phyloP scores from a whole-genome alignment of 805 yeast species.

The Saccharomycopsis schoenii region DNA sequence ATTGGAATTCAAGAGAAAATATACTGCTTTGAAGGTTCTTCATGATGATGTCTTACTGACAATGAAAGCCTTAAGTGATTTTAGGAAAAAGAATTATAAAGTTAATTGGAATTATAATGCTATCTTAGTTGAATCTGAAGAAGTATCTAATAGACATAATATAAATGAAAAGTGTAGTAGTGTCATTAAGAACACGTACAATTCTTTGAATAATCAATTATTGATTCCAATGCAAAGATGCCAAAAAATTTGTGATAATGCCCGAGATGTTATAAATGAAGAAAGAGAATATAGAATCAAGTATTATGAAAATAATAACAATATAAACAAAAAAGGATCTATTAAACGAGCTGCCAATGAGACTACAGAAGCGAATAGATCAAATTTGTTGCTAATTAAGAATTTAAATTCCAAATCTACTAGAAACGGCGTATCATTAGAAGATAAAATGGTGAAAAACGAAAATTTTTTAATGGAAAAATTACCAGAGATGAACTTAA shows the following conservation, averaged over 20 bases:
- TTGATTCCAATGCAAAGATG: conserved; percentile 1
- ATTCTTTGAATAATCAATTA: conserved; percentile 4
- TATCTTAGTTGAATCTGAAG: neutral
- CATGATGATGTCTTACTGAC: neutral
- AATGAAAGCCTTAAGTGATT: neutral
- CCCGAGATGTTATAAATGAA: conserved; percentile 9
- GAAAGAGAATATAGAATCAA: conserved; percentile 12
- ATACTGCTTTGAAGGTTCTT: conserved; percentile 10
- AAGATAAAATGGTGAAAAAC: neutral
- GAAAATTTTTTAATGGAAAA: conserved; percentile 7
- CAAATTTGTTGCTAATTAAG: neutral
- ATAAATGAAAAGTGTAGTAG: conserved; percentile 1
- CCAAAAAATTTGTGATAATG: conserved; percentile 6
- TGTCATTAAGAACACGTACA: neutral
- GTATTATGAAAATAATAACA: neutral
- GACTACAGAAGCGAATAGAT: neutral
- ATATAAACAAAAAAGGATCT: neutral
- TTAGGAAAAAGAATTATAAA: neutral
- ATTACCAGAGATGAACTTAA: conserved; percentile 2
- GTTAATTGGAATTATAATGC: neutral
- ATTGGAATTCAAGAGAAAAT: conserved; percentile 11
- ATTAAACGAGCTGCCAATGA: neutral
- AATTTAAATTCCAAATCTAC: neutral
- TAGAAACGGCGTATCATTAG: neutral
- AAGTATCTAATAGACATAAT: neutral